Conservation (phyloP, 1,139 yeast species). For the Kodamaea sp. region DNA sequence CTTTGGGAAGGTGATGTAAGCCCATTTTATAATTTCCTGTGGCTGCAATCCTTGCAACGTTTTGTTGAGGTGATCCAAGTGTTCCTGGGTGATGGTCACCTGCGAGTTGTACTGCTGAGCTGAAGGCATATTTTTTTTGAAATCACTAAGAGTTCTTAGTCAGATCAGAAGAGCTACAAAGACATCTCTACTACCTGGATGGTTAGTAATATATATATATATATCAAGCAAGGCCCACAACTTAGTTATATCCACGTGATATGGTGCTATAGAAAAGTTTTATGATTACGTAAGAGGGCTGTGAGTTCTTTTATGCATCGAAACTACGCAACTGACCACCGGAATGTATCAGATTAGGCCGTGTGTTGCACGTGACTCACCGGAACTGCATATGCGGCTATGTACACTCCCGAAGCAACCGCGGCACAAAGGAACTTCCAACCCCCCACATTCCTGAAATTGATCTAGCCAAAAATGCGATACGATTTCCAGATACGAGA, state of each 20-base stretch:
- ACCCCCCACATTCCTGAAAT: too few relatives aligned
- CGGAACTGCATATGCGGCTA: too few relatives aligned
- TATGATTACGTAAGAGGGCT: too few relatives aligned
- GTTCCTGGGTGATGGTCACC: conserved; percentile 40
- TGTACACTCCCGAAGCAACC: too few relatives aligned
- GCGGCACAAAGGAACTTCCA: too few relatives aligned
- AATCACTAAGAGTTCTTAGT: too few relatives aligned
- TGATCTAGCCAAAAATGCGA: too few relatives aligned
- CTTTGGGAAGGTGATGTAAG: conserved; percentile 75
- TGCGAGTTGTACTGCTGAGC: not conserved
- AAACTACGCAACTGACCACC: not conserved
- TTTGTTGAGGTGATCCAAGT: conserved; percentile 58
- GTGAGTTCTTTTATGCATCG: too few relatives aligned
- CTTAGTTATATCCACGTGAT: conserved; percentile 9
- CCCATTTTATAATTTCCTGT: conserved; percentile 78
- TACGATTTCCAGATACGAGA: too few relatives aligned
- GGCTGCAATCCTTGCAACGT: conserved; percentile 59
- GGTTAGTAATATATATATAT: conserved; percentile 2
- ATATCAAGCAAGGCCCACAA: not conserved
- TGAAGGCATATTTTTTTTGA: conserved; percentile 1
- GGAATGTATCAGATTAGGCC: not conserved
- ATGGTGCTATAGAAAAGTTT: conserved; percentile 11
- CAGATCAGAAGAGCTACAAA: too few relatives aligned
- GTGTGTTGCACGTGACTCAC: not conserved
- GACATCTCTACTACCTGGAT: too few relatives aligned